Evolutionary conservation across 805 yeast genomes (phyloP), one percentile per base, ranked within the genome.

Genomic region (Zygosaccharomyces kombuchaensis): DNA sequence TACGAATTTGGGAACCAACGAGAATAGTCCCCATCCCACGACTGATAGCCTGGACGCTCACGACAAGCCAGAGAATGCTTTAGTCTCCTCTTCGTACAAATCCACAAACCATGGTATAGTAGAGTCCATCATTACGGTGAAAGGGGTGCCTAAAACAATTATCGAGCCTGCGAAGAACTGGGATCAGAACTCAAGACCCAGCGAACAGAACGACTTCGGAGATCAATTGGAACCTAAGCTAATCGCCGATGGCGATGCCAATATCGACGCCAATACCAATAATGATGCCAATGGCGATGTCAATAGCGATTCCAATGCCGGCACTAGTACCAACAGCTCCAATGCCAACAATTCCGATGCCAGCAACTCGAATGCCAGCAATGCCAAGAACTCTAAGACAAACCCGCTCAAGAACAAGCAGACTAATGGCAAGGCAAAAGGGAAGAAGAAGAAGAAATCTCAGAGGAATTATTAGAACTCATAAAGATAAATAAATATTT

Each of bases 71-170:
- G 32, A 37, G 14, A 44, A 37, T n/a, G 44, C 46, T 12, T 35
- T 52, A 36, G 40, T 58, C 27, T 57, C 62, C 2, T 56, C 62
- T 6, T 55, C 59, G 16, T 57, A 54, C 44, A 52, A 57, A 30
- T 44, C 56, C n/a, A 55, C 59, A 35, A 55, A 54, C 29, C 59
- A 60, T 36, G 65, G 91, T 7, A 81, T 88, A 44, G 76, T 86
- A 44, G 96, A 88, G 66, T 80, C 86, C 34, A 82, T 88, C 13
- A 80, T 88, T n/a, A 84, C 82, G 41, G 84, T 84, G 22, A 81
- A 83, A 59, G 96, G 96, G 44, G 85, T 86, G 16, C 81, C 80
- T 56, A 88, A 88, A 71, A 87, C 95, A 3, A 85, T 88, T 50
- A 87, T 88, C 57, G 91, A 84, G 56, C 82, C 80, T 44, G 73